A percentile compares a stretch with the other conserved stretches of the same genome.
These are phyloP conservation scores for Cytauxzoon felis DNA, from an alignment of 169 alveolate genomes.

Conservation along the genomic window DNA sequence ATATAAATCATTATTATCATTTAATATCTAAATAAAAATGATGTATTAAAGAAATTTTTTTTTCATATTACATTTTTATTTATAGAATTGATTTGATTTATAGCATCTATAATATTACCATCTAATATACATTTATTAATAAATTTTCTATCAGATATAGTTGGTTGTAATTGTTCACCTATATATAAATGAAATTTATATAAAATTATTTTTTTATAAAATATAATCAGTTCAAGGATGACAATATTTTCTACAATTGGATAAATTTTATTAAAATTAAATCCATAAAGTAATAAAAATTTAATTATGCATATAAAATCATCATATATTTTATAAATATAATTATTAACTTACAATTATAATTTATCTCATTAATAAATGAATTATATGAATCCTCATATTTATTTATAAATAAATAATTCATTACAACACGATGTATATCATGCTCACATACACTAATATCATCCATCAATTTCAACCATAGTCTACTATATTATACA, in stretches of 20 bases:
- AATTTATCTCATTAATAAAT: conserved; percentile 44
- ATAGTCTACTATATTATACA: conserved; percentile 4
- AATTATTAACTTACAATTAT: conserved; percentile 21
- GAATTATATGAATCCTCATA: conserved; percentile 35
- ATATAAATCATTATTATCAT: conserved; percentile 26
- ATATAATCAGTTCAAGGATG: conserved; percentile 49
- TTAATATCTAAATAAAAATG: conserved; percentile 10
- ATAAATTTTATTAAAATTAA: neutral
- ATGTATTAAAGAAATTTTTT: neutral
- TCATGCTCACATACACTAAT: conserved; percentile 34
- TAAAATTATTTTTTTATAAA: neutral
- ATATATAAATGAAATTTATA: neutral
- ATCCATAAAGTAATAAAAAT: neutral
- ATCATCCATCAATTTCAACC: neutral
- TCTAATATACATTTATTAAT: conserved; percentile 37
- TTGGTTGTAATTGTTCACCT: neutral
- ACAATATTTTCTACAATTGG: conserved; percentile 9
- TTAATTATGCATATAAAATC: conserved; percentile 26
- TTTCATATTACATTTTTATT: conserved; percentile 5
- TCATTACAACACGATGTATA: conserved; percentile 32
- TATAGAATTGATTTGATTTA: conserved; percentile 10
- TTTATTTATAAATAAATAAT: conserved; percentile 47
- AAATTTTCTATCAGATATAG: conserved; percentile 38
- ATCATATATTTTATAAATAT: neutral
- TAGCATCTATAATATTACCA: conserved; percentile 39